phyloP scores from a whole-genome alignment of 2,329 filamentous ascomycete species.

The Colletotrichum zoysiae region DNA sequence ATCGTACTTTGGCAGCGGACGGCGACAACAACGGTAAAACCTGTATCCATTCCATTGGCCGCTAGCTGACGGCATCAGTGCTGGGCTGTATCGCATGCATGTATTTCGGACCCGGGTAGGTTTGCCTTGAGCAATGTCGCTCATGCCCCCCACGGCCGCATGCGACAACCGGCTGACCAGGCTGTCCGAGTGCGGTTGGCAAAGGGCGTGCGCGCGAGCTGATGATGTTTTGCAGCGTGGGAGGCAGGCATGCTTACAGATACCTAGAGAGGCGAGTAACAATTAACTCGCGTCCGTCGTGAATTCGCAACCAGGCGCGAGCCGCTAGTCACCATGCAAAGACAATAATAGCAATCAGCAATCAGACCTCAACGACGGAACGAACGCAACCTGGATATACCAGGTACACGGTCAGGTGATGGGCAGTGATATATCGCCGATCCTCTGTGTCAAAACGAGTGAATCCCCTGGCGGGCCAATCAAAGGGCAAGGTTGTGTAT shows the following conservation, averaged over 20 bases:
- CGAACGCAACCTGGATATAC: slow-evolving; percentile 23
- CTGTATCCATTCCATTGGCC: slow-evolving; percentile 1
- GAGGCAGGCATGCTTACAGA: not conserved
- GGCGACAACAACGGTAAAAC: too few relatives aligned
- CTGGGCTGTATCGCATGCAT: not conserved
- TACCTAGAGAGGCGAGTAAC: not conserved
- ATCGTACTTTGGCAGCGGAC: not conserved
- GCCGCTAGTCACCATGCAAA: not conserved
- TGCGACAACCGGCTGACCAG: slow-evolving; percentile 35
- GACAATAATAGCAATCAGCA: slow-evolving; percentile 4
- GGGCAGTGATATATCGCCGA: slow-evolving; percentile 32
- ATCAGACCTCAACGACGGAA: slow-evolving; percentile 10
- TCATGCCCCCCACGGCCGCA: slow-evolving; percentile 35
- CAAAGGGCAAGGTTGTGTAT: slow-evolving; percentile 19
- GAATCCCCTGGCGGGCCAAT: slow-evolving; percentile 13
- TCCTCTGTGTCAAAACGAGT: slow-evolving; percentile 30
- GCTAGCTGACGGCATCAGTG: not conserved
- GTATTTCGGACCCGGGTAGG: not conserved
- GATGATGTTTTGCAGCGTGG: not conserved
- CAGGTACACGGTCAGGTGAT: slow-evolving; percentile 33
- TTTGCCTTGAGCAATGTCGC: slow-evolving; percentile 18
- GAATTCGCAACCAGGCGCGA: not conserved
- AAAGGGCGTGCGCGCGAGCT: slow-evolving; percentile 7
- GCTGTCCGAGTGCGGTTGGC: slow-evolving; percentile 37
- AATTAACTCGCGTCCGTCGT: not conserved